Base-by-base conservation (phyloP, 805 yeast genomes). In the Suhomyces vadensis region DNA sequence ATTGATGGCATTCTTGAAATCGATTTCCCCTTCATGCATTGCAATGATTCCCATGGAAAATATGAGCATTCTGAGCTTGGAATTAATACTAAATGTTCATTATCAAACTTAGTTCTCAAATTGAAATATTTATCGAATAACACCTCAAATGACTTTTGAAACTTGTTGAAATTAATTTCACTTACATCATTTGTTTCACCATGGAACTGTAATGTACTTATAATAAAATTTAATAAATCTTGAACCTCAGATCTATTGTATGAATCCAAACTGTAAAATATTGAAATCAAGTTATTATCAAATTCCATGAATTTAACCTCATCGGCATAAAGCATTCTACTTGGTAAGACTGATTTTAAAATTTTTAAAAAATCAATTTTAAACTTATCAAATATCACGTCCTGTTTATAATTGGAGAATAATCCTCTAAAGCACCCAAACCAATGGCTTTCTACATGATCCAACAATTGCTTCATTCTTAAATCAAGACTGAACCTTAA, bases 21-120 rank as follows among this genome's bases (percentile, higher is more conserved):
- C 0, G 95, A 81, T 37, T 64, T 67, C 0, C 58, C 57, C 40
- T 78, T 62, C 43, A 91, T 59, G 35, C 75, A 73, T 0, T 81
- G 75, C 24, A 91, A 57, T 1, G 89, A 82, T 56, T 94, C 99
- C 98, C 98, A 94, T 0, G 99, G 99, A 24, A 94, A 70, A 14
- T 62, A 58, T n/a, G 78, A 77, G 51, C 95, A 83, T 6, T 67
- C 64, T 39, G 82, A 74, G 20, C 91, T 83, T 3, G 88, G 78
- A 3, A 94, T 68, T 38, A 94, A 65, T 1, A 92, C 81, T 0
- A 84, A 67, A 60, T 91, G 97, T 5, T 71, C 64, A 8, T 41
- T 41, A 41, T 17, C 27, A 10, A 23, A 21, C 9, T 35, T 31
- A 9, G 38, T 35, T 22, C 49, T 44, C 25, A 52, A 45, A 11